Base-by-base conservation (phyloP, 805 yeast species). In the Candida corydali region DNA sequence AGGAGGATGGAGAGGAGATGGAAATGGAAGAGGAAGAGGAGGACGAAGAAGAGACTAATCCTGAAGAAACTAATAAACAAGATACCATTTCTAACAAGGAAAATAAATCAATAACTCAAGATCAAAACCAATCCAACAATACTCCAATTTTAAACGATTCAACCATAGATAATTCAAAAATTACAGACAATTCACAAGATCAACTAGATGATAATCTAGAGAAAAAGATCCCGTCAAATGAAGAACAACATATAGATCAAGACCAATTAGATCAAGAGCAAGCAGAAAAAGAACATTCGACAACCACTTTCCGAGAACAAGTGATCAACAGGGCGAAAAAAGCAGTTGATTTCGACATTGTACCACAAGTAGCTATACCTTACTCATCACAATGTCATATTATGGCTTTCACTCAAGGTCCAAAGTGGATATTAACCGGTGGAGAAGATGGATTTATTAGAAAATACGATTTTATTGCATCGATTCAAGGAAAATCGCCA, bases 381-480 rank as follows among this genome's bases (percentile, higher is more conserved):
- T 87, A 86, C 49, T 72, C 86, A 1, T 63, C 86, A 1, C 80
- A 84, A 18, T 82, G 93, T 22, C 87, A 87, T 58, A 74, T 93
- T 2, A 47, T 91, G 24, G 82, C 89, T 2, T 65, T 87, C 31
- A 76, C 95, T 1, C 77, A 75, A 49, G 95, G 94, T 5, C 81
- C 88, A 28, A 81, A 80, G 52, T 89, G 88, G 82, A 67, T 93
- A 26, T 82, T 89, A 50, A 82, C 96, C 1, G 98, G 98, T 15
- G 98, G 98, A 8, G 91, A 84, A 46, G 98, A 93, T 58, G 98
- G 98, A 4, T 86, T 80, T 50, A 84, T 93, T 23, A 69, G 98
- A 32, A 88, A 85, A 54, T 93, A 82, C 61, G 96, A 93, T 59
- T 82, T 93, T 44, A 72, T 80, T 26, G 82, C 82, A 23, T 83